Conservation (phyloP, 2,329 filamentous ascomycete genomes). For the Sarocladium strictum region DNA sequence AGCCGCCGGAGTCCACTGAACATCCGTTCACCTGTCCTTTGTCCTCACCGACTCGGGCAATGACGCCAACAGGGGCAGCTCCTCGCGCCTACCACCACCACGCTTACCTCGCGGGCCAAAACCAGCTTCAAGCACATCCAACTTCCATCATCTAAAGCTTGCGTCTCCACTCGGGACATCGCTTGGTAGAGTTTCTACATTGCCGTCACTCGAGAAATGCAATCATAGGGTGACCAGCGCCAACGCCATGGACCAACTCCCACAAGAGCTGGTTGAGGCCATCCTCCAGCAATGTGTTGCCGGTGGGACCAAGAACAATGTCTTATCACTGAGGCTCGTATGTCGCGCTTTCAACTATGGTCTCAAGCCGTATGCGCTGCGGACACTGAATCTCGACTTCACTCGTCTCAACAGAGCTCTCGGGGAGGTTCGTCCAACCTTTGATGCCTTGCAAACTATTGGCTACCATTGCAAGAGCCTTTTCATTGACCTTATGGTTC, state of each 20-base stretch:
- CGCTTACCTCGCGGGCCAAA: background rate
- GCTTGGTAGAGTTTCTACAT: background rate
- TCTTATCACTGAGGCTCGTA: slow-evolving; percentile 41
- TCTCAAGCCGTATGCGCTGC: slow-evolving; percentile 38
- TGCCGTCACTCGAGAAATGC: background rate
- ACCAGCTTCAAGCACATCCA: background rate
- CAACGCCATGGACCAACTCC: slow-evolving; percentile 38
- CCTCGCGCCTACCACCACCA: background rate
- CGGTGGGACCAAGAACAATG: slow-evolving; percentile 36
- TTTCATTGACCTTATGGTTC: slow-evolving; percentile 46
- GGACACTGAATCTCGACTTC: slow-evolving; percentile 44
- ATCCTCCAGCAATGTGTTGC: slow-evolving; percentile 38
- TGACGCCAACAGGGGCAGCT: background rate
- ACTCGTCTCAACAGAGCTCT: slow-evolving; percentile 37
- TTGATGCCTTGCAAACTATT: slow-evolving; percentile 38
- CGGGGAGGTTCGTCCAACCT: slow-evolving; percentile 24
- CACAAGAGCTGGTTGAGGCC: slow-evolving; percentile 39
- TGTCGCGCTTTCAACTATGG: slow-evolving; percentile 42
- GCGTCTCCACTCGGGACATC: background rate
- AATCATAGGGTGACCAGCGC: background rate
- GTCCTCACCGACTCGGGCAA: background rate
- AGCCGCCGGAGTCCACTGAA: no score
- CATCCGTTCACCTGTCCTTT: no score
- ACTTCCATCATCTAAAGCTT: background rate
- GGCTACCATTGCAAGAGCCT: slow-evolving; percentile 42